Percentiles rank a stretch among this genome's conserved stretches.
Conservation (phyloP, 108 stramenopile species). For the Nitzschia sp. region DNA sequence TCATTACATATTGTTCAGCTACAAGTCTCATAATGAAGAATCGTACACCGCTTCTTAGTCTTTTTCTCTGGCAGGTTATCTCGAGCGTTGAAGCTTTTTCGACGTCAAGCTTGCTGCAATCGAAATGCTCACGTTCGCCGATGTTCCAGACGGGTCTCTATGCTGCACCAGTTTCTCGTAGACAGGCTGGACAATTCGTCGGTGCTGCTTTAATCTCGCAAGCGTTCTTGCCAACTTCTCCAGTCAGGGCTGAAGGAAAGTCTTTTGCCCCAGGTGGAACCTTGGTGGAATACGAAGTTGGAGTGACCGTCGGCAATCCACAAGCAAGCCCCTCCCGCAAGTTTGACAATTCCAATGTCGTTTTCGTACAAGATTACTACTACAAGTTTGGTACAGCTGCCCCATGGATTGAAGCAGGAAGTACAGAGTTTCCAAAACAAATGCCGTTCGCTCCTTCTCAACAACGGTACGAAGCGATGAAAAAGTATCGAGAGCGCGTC, state of each 20-base stretch:
- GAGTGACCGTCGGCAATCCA: conserved; percentile 59
- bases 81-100: no score
- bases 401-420: conserved; percentile 60
- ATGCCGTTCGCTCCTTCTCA: conserved; percentile 75
- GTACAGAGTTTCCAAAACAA: conserved; percentile 65
- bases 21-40: no score
- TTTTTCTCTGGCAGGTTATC: no score
- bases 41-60: no score
- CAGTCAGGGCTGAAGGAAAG: conserved; percentile 1
- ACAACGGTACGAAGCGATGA: conserved; percentile 76
- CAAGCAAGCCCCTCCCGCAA: conserved; percentile 62
- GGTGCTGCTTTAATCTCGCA: background rate
- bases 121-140: no score
- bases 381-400: conserved; percentile 81
- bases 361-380: conserved; percentile 77
- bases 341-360: conserved; percentile 72
- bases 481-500: conserved; percentile 64
- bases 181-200: background rate
- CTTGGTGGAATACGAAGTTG: conserved; percentile 70
- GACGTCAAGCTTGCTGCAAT: no score
- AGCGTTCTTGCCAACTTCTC: background rate
- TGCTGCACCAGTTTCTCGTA: background rate
- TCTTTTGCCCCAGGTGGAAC: conserved; percentile 79
- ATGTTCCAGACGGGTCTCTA: no score
- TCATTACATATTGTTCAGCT: no score